These are phyloP conservation scores for Trichoderma cornu-damae DNA, from an alignment of 2,329 filamentous ascomycete genomes.

Conservation along the genomic window DNA sequence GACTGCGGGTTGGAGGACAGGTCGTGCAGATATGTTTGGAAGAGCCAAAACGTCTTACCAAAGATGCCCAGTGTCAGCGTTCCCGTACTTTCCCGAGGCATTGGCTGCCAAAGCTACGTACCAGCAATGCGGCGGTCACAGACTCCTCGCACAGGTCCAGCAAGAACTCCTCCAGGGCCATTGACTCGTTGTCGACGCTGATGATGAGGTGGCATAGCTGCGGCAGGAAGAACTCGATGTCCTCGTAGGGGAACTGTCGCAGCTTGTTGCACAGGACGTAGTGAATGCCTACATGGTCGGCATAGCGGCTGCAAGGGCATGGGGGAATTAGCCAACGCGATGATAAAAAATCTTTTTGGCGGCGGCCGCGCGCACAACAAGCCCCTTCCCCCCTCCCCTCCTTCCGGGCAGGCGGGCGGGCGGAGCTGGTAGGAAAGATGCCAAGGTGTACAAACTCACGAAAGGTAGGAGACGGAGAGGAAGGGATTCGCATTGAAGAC, in stretches of 20 bases:
- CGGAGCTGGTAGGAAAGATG: background rate
- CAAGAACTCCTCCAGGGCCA: slow-evolving; percentile 84
- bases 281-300: slow-evolving; percentile 84
- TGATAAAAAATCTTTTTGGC: slow-evolving; percentile 26
- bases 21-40: slow-evolving; percentile 82
- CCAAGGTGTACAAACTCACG: slow-evolving; percentile 52
- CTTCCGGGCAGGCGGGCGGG: background rate
- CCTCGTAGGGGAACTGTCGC: slow-evolving; percentile 82
- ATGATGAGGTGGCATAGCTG: slow-evolving; percentile 84
- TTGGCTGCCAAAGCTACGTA: slow-evolving; percentile 43
- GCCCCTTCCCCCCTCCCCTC: no score
- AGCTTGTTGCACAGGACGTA: slow-evolving; percentile 86
- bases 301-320: slow-evolving; percentile 61
- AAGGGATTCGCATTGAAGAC: slow-evolving; percentile 90
- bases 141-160: slow-evolving; percentile 83
- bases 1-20: slow-evolving; percentile 70
- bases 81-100: background rate
- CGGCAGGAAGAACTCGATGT: slow-evolving; percentile 88
- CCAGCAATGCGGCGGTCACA: slow-evolving; percentile 75
- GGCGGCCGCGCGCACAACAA: background rate
- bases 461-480: slow-evolving; percentile 81
- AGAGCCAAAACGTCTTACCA: slow-evolving; percentile 79
- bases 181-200: slow-evolving; percentile 84
- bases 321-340: slow-evolving; percentile 20
- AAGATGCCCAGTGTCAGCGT: slow-evolving; percentile 16